A percentile compares a stretch with the other conserved stretches of the same genome.
phyloP scores from a whole-genome alignment of 768 basidiomycete genomes.

The Clitopilus passeckerianus region DNA sequence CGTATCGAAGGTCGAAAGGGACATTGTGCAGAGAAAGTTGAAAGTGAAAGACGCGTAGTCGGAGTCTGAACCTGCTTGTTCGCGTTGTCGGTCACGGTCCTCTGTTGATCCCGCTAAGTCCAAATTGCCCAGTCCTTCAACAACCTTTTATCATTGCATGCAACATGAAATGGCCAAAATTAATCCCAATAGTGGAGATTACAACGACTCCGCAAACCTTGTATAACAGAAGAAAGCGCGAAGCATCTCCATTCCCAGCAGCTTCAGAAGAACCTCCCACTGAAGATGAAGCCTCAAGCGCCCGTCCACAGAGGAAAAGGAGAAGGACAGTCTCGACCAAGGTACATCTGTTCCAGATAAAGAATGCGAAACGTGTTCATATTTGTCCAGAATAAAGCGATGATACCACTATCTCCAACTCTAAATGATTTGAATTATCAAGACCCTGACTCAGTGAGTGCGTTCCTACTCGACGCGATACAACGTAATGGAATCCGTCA shows the following conservation, averaged over 20 bases:
- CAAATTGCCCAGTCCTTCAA: constrained; percentile 3
- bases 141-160: neutral
- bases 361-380: neutral
- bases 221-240: neutral
- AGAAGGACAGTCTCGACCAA: neutral
- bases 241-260: neutral
- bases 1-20: constrained; percentile 57
- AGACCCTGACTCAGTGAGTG: neutral
- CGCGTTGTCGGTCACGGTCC: neutral
- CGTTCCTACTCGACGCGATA: neutral
- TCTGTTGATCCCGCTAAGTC: neutral
- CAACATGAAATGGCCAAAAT: constrained; percentile 7
- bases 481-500: neutral
- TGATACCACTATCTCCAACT: neutral
- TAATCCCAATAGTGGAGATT: constrained; percentile 14
- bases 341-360: neutral
- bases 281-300: neutral
- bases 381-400: neutral
- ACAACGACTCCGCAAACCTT: neutral
- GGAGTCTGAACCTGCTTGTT: constrained; percentile 28
- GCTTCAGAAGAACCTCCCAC: neutral
- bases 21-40: constrained; percentile 41
- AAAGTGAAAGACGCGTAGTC: constrained; percentile 20
- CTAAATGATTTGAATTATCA: neutral
- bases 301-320: neutral